Base-by-base conservation (phyloP, 257 asterid genomes). In the Cynanchum wilfordii region DNA sequence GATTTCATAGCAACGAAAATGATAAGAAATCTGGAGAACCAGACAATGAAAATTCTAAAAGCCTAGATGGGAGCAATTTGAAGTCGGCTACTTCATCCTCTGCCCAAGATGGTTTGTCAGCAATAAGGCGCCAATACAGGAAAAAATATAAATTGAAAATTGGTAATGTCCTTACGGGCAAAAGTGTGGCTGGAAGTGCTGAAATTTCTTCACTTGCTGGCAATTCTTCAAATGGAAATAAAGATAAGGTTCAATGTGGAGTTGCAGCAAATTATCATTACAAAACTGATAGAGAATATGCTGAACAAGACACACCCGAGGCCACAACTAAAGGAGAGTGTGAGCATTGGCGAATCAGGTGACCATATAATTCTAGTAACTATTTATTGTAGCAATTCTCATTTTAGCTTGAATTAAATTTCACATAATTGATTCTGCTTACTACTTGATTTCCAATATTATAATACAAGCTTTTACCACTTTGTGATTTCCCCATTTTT, bases 271-370 rank as follows among this genome's bases (percentile, higher is more conserved):
- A 25, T 50, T 27, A 52, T 63, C 44, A 66, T n/a, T 13, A 49
- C 12, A 52, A 75, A 71, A 72, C 83, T 38, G 79, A 66, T 66
- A 82, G 83, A 77, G 84, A 78, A 72, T 81, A 70, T 69, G 70
- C 74, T 75, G 79, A 79, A 82, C 82, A 73, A 24, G 86, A 78
- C 65, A 60, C 84, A 40, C 38, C 64, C 55, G 88, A 77, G 42
- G 69, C 70, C 50, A 20, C 82, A 3, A 30, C 54, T 68, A 67
- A 78, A 65, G 95, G 86, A 79, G 77, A 47, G 16, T 91, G 97
- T 66, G 96, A 94, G 74, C 86, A 83, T 16, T 95, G 97, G 96
- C 86, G 99, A 84, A 82, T 75, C 81, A 91, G 96, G 99, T 95
- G 82, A 60, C 71, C 27, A 49, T 75, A 36, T 33, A 15, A 68